phyloP scores from a whole-genome alignment of 768 basidiomycete species.

The Auriscalpium vulgare region DNA sequence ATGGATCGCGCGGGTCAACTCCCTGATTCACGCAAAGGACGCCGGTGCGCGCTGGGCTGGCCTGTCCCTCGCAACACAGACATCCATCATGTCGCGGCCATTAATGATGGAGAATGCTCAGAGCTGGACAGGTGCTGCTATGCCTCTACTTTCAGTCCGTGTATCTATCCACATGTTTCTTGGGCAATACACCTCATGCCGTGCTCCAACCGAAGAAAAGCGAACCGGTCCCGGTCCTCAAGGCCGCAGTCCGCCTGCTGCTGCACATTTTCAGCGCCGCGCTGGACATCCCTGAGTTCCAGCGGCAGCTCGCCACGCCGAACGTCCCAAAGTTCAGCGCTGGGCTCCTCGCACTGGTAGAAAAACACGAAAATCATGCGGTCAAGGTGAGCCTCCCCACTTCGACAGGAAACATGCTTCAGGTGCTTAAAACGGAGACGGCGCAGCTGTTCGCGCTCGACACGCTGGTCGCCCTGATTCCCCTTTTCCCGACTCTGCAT shows the following conservation, averaged over 20 bases:
- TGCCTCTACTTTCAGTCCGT: slow-evolving; percentile 69
- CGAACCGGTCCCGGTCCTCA: slow-evolving; percentile 51
- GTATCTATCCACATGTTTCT: slow-evolving; percentile 16
- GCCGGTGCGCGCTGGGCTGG: slow-evolving; percentile 76
- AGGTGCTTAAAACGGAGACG: not conserved
- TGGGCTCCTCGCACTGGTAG: slow-evolving; percentile 47
- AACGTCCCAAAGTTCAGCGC: slow-evolving; percentile 64
- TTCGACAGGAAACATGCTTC: not conserved
- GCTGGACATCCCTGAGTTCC: slow-evolving; percentile 64
- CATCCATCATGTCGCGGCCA: slow-evolving; percentile 46
- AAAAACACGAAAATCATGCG: slow-evolving; percentile 41
- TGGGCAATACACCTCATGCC: slow-evolving; percentile 19
- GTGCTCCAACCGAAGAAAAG: slow-evolving; percentile 43
- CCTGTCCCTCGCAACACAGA: slow-evolving; percentile 63
- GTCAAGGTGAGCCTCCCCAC: slow-evolving; percentile 38
- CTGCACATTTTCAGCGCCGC: slow-evolving; percentile 53
- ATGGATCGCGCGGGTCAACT: slow-evolving; percentile 68
- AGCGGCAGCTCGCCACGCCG: slow-evolving; percentile 68
- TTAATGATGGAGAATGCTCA: slow-evolving; percentile 66
- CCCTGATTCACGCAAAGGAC: slow-evolving; percentile 72
- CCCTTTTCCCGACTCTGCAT: slow-evolving; percentile 61
- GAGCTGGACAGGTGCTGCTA: slow-evolving; percentile 57
- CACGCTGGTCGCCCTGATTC: slow-evolving; percentile 48
- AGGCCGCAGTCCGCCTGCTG: slow-evolving; percentile 59
- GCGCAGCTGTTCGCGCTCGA: slow-evolving; percentile 36